Conservation (phyloP, 108 stramenopile genomes). For the Cyclotella kingstonii region DNA sequence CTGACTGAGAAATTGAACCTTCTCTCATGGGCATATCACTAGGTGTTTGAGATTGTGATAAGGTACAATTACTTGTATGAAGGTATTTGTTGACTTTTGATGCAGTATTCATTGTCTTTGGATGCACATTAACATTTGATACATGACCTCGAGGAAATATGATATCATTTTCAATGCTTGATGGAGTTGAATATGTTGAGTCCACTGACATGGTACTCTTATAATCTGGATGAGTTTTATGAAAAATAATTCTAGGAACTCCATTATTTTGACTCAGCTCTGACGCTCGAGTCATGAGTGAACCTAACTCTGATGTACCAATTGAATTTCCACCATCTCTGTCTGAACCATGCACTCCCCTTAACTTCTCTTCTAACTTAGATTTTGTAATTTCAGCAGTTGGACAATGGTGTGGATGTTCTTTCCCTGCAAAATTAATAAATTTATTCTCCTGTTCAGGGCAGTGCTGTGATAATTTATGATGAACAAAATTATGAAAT, state of each 20-base stretch:
- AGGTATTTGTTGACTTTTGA: too few species aligned
- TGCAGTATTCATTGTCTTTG: neutral
- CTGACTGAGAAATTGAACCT: too few species aligned
- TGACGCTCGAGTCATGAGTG: constrained; percentile 6
- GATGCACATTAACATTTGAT: neutral
- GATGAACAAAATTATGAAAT: too few species aligned
- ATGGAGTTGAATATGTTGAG: constrained; percentile 10
- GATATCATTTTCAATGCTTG: constrained; percentile 10
- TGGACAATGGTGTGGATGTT: neutral
- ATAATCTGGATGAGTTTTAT: constrained; percentile 10
- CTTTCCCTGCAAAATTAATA: neutral
- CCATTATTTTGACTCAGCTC: neutral
- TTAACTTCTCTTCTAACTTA: constrained; percentile 11
- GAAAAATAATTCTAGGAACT: constrained; percentile 13
- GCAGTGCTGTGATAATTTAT: neutral
- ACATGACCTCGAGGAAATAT: neutral
- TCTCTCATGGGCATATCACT: too few species aligned
- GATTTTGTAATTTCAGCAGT: constrained; percentile 2
- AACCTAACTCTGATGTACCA: constrained; percentile 17
- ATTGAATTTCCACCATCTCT: constrained; percentile 13
- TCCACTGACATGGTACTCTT: neutral
- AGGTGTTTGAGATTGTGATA: too few species aligned
- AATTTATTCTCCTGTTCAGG: neutral
- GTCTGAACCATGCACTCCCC: neutral
- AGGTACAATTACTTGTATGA: too few species aligned